These are phyloP conservation scores for Pholiota adiposa DNA, from an alignment of 1,284 basidiomycete genomes.

Conservation along the genomic window DNA sequence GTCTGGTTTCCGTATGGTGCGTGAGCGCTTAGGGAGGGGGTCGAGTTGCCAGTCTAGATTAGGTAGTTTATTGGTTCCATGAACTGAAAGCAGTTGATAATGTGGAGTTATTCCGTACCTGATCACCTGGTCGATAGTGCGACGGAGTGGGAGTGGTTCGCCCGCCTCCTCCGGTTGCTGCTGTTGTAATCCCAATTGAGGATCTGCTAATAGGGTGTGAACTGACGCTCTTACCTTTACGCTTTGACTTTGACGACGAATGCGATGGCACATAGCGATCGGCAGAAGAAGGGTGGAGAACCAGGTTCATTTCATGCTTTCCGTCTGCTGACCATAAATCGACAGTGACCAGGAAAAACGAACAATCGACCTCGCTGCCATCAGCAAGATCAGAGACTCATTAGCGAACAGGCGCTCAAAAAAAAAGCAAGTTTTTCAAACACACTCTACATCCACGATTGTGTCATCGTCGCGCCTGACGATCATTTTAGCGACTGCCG, in stretches of 20 bases:
- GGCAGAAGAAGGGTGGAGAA: slow-evolving; percentile 79
- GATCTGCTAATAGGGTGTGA: slow-evolving; percentile 41
- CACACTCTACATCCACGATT: slow-evolving; percentile 79
- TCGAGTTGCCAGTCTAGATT: slow-evolving; percentile 34
- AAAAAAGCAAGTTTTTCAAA: slow-evolving; percentile 1
- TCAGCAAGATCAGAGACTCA: slow-evolving; percentile 10
- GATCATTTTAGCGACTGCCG: slow-evolving; percentile 84
- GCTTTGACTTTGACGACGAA: slow-evolving; percentile 51
- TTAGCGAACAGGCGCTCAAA: not conserved
- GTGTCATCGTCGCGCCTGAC: slow-evolving; percentile 70
- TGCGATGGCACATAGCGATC: slow-evolving; percentile 69
- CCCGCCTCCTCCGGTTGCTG: slow-evolving; percentile 25
- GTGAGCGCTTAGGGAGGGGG: slow-evolving; percentile 38
- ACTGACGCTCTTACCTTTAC: slow-evolving; percentile 46
- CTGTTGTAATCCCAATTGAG: slow-evolving; percentile 42
- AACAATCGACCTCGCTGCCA: slow-evolving; percentile 78
- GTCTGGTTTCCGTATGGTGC: slow-evolving; percentile 44
- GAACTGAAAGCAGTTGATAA: not conserved
- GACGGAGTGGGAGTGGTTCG: slow-evolving; percentile 43
- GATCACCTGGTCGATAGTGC: slow-evolving; percentile 42
- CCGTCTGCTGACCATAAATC: slow-evolving; percentile 88
- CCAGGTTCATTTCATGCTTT: slow-evolving; percentile 82
- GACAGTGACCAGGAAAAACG: slow-evolving; percentile 87
- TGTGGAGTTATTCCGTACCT: slow-evolving; percentile 33
- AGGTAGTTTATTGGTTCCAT: not conserved